A percentile compares a stretch with the other conserved stretches of the same genome.
Conservation (phyloP, 2,329 filamentous ascomycete genomes). For the Cryphonectria radicalis region DNA sequence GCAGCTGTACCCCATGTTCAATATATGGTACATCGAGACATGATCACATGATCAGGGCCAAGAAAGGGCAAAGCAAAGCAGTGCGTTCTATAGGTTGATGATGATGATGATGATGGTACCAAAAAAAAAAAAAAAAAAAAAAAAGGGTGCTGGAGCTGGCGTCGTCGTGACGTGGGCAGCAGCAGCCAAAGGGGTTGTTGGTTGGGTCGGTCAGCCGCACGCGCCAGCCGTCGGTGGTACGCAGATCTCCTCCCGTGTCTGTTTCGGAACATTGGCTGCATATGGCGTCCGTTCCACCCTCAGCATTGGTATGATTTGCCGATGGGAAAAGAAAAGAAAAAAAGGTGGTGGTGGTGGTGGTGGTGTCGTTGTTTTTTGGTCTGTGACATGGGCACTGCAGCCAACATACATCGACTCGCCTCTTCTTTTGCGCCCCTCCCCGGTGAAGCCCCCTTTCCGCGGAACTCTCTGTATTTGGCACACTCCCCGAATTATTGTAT, state of each 20-base stretch:
- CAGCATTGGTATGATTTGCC: slow-evolving; percentile 6
- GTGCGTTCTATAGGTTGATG: not conserved
- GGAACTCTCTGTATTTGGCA: not conserved
- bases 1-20: not conserved
- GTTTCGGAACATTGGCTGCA: slow-evolving; percentile 11
- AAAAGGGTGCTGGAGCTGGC: not conserved
- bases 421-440: not conserved
- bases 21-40: not conserved
- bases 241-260: slow-evolving; percentile 13
- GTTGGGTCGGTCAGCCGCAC: slow-evolving; percentile 4
- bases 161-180: not conserved
- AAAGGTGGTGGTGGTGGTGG: not conserved
- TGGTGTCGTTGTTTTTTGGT: no score
- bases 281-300: not conserved
- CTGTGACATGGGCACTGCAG: no score
- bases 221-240: not conserved
- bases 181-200: slow-evolving; percentile 1
- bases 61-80: not conserved
- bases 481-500: not conserved
- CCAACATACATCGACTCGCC: not conserved
- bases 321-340: not conserved
- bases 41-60: not conserved
- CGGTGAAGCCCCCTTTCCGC: not conserved
- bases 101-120: not conserved
- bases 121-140: not conserved